Evolutionary conservation across 306 rosid genomes (phyloP).

Genomic region (Casuarina equisetifolia): DNA sequence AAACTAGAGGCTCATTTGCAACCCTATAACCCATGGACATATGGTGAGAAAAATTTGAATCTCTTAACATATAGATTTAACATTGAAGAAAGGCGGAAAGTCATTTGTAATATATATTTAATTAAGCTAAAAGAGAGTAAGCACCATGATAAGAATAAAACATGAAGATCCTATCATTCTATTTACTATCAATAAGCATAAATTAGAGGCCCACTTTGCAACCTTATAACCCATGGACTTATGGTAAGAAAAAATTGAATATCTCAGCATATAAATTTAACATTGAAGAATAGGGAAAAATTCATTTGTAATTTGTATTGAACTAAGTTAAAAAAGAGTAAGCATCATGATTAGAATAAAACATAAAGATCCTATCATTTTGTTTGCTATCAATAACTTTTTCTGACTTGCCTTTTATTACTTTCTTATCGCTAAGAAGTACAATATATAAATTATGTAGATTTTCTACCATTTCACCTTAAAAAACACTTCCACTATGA

Average conservation of each 20-base stretch:
- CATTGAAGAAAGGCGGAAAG: no score
- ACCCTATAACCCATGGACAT: conserved; percentile 50
- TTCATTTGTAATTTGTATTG: no score
- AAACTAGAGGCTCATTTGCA: conserved; percentile 77
- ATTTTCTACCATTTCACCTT: conserved; percentile 81
- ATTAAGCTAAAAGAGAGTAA: conserved; percentile 87
- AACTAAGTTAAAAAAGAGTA: no score
- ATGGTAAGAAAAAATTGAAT: no score
- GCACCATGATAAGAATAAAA: conserved; percentile 94
- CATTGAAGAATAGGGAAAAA: no score
- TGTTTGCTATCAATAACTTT: conserved; percentile 43
- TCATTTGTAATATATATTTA: no score
- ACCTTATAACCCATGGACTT: no score
- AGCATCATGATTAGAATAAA: no score
- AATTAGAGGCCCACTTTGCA: no score
- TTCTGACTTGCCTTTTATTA: conserved; percentile 81
- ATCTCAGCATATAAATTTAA: no score
- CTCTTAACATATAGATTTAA: no score
- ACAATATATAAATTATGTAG: conserved; percentile 70
- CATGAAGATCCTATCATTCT: conserved; percentile 74
- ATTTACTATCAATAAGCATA: conserved; percentile 45
- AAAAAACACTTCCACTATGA: conserved; percentile 92
- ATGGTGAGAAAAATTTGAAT: background rate
- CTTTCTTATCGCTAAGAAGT: conserved; percentile 72
- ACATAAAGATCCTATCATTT: no score